Evolutionary conservation across 306 rosid genomes (phyloP), one percentile per base, ranked within the genome.

Genomic region (Lupinus albus): DNA sequence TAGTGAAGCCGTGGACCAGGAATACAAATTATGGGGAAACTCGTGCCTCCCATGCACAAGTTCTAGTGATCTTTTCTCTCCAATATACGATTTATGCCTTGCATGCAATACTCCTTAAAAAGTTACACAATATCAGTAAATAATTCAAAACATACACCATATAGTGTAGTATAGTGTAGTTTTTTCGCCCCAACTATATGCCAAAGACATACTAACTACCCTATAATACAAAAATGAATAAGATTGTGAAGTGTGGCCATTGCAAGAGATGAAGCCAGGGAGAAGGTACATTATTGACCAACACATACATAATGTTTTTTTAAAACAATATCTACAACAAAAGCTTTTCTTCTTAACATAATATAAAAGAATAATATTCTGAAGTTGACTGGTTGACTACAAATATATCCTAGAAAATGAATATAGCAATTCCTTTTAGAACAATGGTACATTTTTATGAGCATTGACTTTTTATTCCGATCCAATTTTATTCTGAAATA

Each of bases 251-350:
- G 66, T 67, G 66, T 53, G 9, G 52, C 21, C n/a, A 63, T 35
- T 6, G 44, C 63, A 60, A 74, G 61, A 80, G 78, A 80, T 74
- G 75, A 60, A 25, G 73, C 82, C 94, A 86, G 73, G 86, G 72
- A 84, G 87, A 85, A 79, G 92, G 85, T 85, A 30, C 76, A 82
- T 80, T 47, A 80, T 78, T 85, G 79, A 78, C 67, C 76, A 76
- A 21, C 74, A 47, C 18, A 10, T 52, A 13, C 33, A 72, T 11
- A 7, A 57, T n/a, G n/a, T n/a, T n/a, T n/a, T n/a, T 64, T 50
- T 59, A 51, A 36, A 21, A 57, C 30, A 25, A 25, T 4, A 25
- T 25, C 30, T 21, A 58, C 76, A 68, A 61, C 33, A 64, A 64
- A 61, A 5, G 16, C 11, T 9, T 36, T 69, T 50, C 45, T 69